A percentile compares a stretch with the other conserved stretches of the same genome.
Evolutionary conservation across 2,329 filamentous ascomycete genomes (phyloP).

Genomic region (Neocucurbitaria cava): DNA sequence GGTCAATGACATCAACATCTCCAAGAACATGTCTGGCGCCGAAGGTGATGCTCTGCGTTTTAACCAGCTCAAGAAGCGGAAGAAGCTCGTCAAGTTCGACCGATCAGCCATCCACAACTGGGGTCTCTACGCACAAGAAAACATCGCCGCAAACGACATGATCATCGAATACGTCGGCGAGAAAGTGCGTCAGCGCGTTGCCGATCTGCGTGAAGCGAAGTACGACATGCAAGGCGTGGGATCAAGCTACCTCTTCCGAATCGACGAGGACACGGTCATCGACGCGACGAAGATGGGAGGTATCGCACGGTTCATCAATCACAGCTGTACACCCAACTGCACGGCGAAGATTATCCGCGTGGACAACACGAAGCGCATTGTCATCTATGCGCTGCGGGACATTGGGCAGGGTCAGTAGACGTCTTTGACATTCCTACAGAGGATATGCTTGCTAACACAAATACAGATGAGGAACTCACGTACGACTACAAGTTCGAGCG

Average conservation of each 20-base stretch:
- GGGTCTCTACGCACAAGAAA: slow-evolving; percentile 97
- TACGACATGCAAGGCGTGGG: slow-evolving; percentile 97
- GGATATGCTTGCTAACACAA: slow-evolving; percentile 33
- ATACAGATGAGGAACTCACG: slow-evolving; percentile 92
- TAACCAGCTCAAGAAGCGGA: slow-evolving; percentile 98
- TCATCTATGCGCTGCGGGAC: slow-evolving; percentile 96
- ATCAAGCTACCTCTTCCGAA: slow-evolving; percentile 96
- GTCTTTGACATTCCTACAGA: not conserved
- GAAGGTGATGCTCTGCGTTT: slow-evolving; percentile 94
- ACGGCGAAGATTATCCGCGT: slow-evolving; percentile 99
- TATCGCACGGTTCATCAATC: slow-evolving; percentile 98
- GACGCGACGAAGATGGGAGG: slow-evolving; percentile 98
- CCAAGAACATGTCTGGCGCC: slow-evolving; percentile 73
- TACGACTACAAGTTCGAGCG: slow-evolving; percentile 99
- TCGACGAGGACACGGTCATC: slow-evolving; percentile 96
- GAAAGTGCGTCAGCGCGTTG: slow-evolving; percentile 94
- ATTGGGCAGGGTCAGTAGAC: slow-evolving; percentile 84
- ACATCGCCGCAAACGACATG: slow-evolving; percentile 97
- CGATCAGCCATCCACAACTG: slow-evolving; percentile 98
- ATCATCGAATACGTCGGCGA: slow-evolving; percentile 99
- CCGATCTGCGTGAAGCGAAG: slow-evolving; percentile 89
- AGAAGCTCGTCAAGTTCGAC: slow-evolving; percentile 98
- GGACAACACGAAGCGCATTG: slow-evolving; percentile 96
- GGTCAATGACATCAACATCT: slow-evolving; percentile 92
- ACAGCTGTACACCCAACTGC: slow-evolving; percentile 97